Base-by-base conservation (phyloP, 352 stramenopile species). In the Achlya hypogyna region DNA sequence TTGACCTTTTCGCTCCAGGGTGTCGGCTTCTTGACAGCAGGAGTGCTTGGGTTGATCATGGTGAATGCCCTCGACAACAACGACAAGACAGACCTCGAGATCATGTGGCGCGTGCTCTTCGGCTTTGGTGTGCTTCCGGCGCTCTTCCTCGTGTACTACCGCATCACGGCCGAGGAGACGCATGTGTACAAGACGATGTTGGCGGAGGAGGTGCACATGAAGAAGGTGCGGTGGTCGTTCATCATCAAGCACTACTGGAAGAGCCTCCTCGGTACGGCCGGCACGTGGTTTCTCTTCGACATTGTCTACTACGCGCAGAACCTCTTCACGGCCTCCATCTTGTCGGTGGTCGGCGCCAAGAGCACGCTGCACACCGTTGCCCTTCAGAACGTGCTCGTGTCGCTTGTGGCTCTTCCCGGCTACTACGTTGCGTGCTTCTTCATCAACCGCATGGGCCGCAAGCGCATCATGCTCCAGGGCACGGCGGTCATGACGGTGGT, bases 241-340 rank as follows among this genome's bases (percentile, higher is more conserved):
- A 72, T 72, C 56, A 18, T 72, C 16, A 52, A 51, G 18, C 67
- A 72, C 60, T 71, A 72, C 29, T 29, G 64, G 27, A 64, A 52
- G 29, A 71, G 64, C 53, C 59, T 78, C 35, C 12, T 78, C 12
- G 73, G 71, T 9, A 75, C 71, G 38, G 71, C 73, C 27, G 60
- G 59, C 32, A 72, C 58, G 49, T 79, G 74, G 72, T 79, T 79
- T 52, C 54, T 79, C 22, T 75, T 79, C 35, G 74, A 79, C 58
- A 69, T 79, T 60, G 74, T 72, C 16, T 79, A 78, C 31, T 79
- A 75, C 51, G 71, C 69, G n/a, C 63, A 76, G 29, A 72, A 69
- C 35, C 43, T 76, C n/a, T 78, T 77, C 16, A 56, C 63, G 14
- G 67, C 67, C n/a, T 64, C 29, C 18, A 72, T 72, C 31, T 32